Percentiles rank a stretch among this genome's conserved stretches.
These are phyloP conservation scores for Monosporascus sp. DNA, from an alignment of 2,329 filamentous ascomycete genomes.

Conservation along the genomic window DNA sequence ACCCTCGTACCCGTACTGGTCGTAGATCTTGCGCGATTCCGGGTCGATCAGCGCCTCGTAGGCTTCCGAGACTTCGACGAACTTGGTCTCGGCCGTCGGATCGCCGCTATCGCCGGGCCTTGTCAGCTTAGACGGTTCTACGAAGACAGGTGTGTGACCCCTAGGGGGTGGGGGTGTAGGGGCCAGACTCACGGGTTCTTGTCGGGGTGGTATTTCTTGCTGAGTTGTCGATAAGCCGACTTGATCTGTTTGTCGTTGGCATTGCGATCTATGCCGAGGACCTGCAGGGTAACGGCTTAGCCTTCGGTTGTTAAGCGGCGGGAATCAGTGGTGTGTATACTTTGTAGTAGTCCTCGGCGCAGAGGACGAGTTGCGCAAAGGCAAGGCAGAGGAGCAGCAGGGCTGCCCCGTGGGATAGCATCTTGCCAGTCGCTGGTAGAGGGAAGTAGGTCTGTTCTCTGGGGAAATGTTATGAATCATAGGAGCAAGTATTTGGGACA, in stretches of 20 bases:
- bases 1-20: conserved; percentile 88
- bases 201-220: conserved; percentile 95
- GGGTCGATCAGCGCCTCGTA: conserved; percentile 85
- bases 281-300: conserved; percentile 36
- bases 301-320: neutral
- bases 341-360: conserved; percentile 75
- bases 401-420: conserved; percentile 48
- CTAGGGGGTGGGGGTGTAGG: neutral
- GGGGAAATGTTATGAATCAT: neutral
- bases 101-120: conserved; percentile 54
- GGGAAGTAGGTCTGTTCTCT: too few relatives aligned
- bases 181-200: conserved; percentile 77
- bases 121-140: neutral
- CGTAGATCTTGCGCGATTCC: conserved; percentile 82
- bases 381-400: conserved; percentile 45
- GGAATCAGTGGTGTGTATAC: conserved; percentile 33
- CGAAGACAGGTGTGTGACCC: too few relatives aligned
- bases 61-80: conserved; percentile 89
- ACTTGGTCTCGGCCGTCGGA: conserved; percentile 76
- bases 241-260: conserved; percentile 88
- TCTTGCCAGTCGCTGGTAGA: conserved; percentile 25
- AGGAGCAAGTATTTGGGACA: neutral
- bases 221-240: conserved; percentile 82
- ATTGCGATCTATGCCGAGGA: conserved; percentile 73
- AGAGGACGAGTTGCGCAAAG: conserved; percentile 49